Base-by-base conservation (phyloP, 805 yeast genomes). In the Wickerhamiella bombiphila region DNA sequence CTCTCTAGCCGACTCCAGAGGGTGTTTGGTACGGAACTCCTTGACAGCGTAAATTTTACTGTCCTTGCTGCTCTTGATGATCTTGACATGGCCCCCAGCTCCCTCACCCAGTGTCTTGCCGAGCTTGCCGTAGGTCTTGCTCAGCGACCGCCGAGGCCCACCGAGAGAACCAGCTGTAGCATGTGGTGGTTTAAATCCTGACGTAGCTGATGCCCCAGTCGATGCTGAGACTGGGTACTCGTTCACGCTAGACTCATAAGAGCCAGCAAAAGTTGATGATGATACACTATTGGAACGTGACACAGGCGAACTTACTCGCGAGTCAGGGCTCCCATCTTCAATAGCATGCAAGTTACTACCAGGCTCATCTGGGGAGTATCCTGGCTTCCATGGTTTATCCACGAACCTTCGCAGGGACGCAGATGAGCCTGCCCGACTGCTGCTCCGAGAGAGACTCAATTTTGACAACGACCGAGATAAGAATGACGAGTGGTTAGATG, bases 81-180 rank as follows among this genome's bases (percentile, higher is more conserved):
- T 64, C 50, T 75, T 74, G 24, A 86, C 96, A 13, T 78, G 70
- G 3, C 96, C 96, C 35, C 96, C 96, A 2, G 95, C 95, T 38
- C 96, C 96, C 16, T 91, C 91, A 39, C 95, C 96, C 34, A 86
- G 65, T 41, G 72, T 80, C 44, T 83, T 88, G 37, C 94, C 94
- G 38, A 79, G 75, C 54, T 76, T 80, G 36, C 78, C 72, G 56
- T 83, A 85, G 47, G 85, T 64, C 52, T 78, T 82, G 29, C 79
- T 72, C 35, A 50, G 43, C 7, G 41, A 30, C 9, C 29, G 30
- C 15, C 30, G 22, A 11, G 29, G 34, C 13, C 38, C 33, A 28
- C 40, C 38, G 20, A 25, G 22, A 20, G 30, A 5, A 38, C 45
- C 17, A 42, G 38, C 15, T 37, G 41, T 28, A 7, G 18, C 16